Evolutionary conservation across 768 basidiomycete genomes (phyloP), one percentile per base, ranked within the genome.

Genomic region (Leccinum subtestaceum): DNA sequence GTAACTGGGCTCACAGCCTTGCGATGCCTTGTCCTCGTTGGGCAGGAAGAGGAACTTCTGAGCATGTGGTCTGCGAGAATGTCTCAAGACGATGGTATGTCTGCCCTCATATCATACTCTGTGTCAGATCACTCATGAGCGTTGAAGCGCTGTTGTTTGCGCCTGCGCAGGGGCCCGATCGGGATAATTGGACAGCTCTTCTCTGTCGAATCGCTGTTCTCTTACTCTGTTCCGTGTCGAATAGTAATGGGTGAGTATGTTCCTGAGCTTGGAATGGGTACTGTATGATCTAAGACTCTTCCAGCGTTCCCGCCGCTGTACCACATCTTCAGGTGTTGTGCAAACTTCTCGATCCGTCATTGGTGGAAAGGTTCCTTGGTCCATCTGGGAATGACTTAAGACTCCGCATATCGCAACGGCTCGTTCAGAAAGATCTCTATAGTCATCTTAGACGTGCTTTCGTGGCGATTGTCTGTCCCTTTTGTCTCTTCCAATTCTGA

Each of bases 1-100:
- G 71, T 84, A 3, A 74, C 74, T 4, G 76, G 81, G 9, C 63
- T 91, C 51, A 80, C 76, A 8, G 87, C 83, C 11, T 71, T 91
- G 64, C 74, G 91, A 57, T 86, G 83, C 70, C 76, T 90, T 21
- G 83, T 87, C 19, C 77, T 91, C 23, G 76, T 88, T 52, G 85
- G 84, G 12, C 70, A 67, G 17, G 74, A 75, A 53, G 67, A 72
- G 32, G 61, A 69, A 17, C 68, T 69, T 38, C 67, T 78, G n/a
- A 27, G 38, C 13, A 7, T 65, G 32, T 78, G 78, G 77, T 74
- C 76, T 9, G 29, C 52, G 38, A 66, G 53, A 23, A 52, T 68
- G 19, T 60, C 56, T 47, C 47, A 49, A 46, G 61, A 70, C 47
- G 67, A 71, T 8, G 52, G 70, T 70, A n/a, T 0, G 66, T 52